Evolutionary conservation across 768 basidiomycete genomes (phyloP), one percentile per base, ranked within the genome.

Genomic region (Symmetrospora coprosmae): DNA sequence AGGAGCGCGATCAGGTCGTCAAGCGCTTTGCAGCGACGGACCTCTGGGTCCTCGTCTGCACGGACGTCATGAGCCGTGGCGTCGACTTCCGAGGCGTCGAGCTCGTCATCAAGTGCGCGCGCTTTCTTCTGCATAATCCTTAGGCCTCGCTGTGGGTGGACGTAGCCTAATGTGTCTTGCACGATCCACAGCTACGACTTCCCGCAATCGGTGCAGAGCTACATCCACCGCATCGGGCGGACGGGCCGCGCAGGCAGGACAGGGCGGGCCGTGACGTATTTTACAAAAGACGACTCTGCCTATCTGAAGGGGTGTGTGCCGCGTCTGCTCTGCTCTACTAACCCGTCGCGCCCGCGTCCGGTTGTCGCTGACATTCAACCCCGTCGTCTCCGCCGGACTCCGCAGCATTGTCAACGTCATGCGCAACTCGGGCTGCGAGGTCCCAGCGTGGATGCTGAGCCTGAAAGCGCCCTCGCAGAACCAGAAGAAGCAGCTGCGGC

Each of bases 71-170:
- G 87, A 89, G 88, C 23, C 80, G 94, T 66, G 94, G 94, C 2
- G 90, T 99, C 84, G 94, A 97, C 70, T 97, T 99, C 76, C 86
- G 84, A 71, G 90, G 91, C 9, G 81, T 92, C 50, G 77, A 82
- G 61, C 86, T 96, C 69, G 90, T 99, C 9, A 84, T 97, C 70
- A 99, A 96, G 56, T 73, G 71, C 43, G 72, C n/a, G n/a, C n/a
- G n/a, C n/a, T n/a, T n/a, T n/a, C n/a, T n/a, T n/a, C n/a, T n/a
- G n/a, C n/a, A n/a, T n/a, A n/a, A n/a, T n/a, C n/a, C n/a, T 70
- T 71, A 58, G 46, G 19, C 27, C 35, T 17, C 34, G 7, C 14
- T 31, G 25, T 37, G 7, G 9, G 16, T 9, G 13, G 43, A 23
- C 25, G 16, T 23, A 23, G 9, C 43, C 16, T 7, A 25, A 19